Conservation (phyloP, 2,329 filamentous ascomycete genomes). For the Claviceps purpurea region DNA sequence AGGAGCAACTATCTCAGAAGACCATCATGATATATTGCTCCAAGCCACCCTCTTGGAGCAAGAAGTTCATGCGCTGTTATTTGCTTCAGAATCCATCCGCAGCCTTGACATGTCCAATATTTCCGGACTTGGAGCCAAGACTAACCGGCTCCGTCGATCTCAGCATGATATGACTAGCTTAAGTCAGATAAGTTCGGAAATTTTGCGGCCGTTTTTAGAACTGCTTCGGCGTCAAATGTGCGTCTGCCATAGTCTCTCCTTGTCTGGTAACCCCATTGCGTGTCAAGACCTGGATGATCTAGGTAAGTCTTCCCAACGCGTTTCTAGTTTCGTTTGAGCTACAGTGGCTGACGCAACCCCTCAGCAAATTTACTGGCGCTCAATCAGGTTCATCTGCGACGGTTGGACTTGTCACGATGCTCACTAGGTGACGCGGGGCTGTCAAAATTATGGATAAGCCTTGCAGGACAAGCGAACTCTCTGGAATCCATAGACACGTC, state of each 20-base stretch:
- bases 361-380: constrained; percentile 20
- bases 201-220: constrained; percentile 35
- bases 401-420: constrained; percentile 37
- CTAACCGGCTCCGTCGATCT: constrained; percentile 11
- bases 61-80: constrained; percentile 41
- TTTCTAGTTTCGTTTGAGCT: background rate
- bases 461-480: constrained; percentile 30
- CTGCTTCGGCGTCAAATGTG: constrained; percentile 32
- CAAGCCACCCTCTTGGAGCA: constrained; percentile 39
- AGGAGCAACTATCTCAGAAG: constrained; percentile 33
- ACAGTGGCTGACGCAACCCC: background rate
- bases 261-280: constrained; percentile 37
- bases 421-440: constrained; percentile 36
- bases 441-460: constrained; percentile 31
- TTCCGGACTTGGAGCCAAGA: constrained; percentile 15
- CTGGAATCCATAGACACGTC: constrained; percentile 38
- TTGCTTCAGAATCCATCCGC: constrained; percentile 40
- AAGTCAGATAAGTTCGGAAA: constrained; percentile 22
- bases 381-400: constrained; percentile 27
- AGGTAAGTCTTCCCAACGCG: constrained; percentile 19
- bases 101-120: constrained; percentile 39
- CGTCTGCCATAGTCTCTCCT: constrained; percentile 35
- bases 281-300: constrained; percentile 34
- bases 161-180: constrained; percentile 11
- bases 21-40: constrained; percentile 33